phyloP scores from a whole-genome alignment of 2,329 filamentous ascomycete genomes.

The Alternaria angustiovoidea region DNA sequence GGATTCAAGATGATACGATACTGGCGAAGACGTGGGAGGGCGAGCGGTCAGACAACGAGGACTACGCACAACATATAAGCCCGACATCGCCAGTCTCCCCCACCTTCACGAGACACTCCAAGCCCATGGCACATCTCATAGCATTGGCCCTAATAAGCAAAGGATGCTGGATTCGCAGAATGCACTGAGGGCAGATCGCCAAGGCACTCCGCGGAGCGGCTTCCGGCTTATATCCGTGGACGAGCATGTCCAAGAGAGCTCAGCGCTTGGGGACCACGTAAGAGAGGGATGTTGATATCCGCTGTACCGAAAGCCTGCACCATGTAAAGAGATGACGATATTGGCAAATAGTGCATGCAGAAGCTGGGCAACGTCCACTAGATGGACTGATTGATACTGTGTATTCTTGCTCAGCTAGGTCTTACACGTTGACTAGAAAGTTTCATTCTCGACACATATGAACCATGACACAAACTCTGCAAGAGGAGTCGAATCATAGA shows the following conservation, averaged over 20 bases:
- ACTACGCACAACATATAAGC: neutral
- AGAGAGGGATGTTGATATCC: neutral
- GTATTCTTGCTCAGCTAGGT: no score
- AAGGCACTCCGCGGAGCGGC: neutral
- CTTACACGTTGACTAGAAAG: no score
- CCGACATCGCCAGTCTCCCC: neutral
- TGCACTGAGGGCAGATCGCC: neutral
- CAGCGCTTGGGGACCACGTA: neutral
- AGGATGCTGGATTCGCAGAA: neutral
- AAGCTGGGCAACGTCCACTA: neutral
- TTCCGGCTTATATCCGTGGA: constrained; percentile 3
- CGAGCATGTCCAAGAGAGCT: neutral
- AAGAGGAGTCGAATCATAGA: no score
- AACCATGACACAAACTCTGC: no score
- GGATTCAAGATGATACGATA: neutral
- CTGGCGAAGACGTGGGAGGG: neutral
- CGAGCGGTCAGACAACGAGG: neutral
- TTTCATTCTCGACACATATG: no score
- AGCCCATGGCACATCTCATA: neutral
- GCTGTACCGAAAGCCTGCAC: neutral
- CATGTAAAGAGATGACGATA: no score
- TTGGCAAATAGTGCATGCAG: no score
- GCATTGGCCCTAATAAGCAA: neutral
- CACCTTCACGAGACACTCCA: neutral
- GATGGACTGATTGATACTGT: no score